A percentile compares a stretch with the other conserved stretches of the same genome.
phyloP scores from a whole-genome alignment of 164 flowering plant species.

The Tetracentron sinense region DNA sequence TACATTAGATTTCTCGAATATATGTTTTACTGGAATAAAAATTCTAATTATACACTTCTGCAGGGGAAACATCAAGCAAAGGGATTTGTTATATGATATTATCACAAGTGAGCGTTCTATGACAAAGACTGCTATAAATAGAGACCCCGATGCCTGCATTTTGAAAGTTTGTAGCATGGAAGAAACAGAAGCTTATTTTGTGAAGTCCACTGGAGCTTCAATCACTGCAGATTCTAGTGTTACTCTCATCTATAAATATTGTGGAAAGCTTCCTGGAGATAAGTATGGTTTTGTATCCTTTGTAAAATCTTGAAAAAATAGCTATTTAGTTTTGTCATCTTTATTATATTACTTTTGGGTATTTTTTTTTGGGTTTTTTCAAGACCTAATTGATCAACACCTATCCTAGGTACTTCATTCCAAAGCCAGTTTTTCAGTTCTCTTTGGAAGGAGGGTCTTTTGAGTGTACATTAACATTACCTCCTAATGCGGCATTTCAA shows the following conservation, averaged over 20 bases:
- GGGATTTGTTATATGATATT: constrained; percentile 51
- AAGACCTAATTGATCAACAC: constrained; percentile 1
- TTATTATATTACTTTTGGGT: neutral
- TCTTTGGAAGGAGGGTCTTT: constrained; percentile 29
- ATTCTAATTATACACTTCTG: constrained; percentile 8
- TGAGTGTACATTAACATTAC: constrained; percentile 53
- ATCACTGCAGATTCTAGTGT: constrained; percentile 69
- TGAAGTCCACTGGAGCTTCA: constrained; percentile 69
- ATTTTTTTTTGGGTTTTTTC: neutral
- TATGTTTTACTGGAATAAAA: too few species aligned
- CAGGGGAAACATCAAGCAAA: constrained; percentile 77
- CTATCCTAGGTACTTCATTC: constrained; percentile 46
- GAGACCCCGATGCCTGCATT: constrained; percentile 40
- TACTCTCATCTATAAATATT: constrained; percentile 54
- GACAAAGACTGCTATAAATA: constrained; percentile 45
- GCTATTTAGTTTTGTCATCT: constrained; percentile 1
- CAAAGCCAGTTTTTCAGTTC: constrained; percentile 52
- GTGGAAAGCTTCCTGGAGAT: constrained; percentile 72
- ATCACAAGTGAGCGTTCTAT: constrained; percentile 62
- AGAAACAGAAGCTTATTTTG: constrained; percentile 42
- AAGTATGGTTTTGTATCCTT: constrained; percentile 35
- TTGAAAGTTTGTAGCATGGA: constrained; percentile 26
- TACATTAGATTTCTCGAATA: too few species aligned
- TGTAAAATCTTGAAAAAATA: neutral
- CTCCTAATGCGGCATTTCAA: constrained; percentile 69